A percentile compares a stretch with the other conserved stretches of the same genome.
phyloP scores from a whole-genome alignment of 768 basidiomycete genomes.

The Mycena vulgaris region DNA sequence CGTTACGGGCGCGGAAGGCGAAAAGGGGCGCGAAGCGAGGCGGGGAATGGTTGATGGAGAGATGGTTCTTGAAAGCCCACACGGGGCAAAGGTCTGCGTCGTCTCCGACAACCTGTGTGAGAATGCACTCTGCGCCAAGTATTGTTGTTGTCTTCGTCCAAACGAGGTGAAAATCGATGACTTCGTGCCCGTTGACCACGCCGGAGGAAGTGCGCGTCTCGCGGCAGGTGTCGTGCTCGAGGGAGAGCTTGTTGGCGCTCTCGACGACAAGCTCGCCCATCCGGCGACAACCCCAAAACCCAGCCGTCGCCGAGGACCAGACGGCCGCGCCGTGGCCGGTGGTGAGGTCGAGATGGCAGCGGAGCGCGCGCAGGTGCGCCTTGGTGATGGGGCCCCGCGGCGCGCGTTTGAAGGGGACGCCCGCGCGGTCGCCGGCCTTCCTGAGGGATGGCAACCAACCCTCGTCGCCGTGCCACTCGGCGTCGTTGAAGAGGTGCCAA shows the following conservation, averaged over 20 bases:
- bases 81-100: neutral
- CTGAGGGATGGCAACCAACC: no score
- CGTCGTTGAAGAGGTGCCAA: slow-evolving; percentile 21
- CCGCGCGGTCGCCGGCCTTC: no score
- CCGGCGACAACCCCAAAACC: no score
- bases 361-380: slow-evolving; percentile 14
- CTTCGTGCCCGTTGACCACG: neutral
- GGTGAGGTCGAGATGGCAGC: neutral
- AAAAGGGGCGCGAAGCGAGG: neutral
- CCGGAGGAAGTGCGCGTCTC: neutral
- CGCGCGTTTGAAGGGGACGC: no score
- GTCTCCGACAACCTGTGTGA: no score
- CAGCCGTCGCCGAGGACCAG: neutral
- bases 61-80: slow-evolving; percentile 5
- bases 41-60: neutral
- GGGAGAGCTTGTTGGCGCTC: neutral
- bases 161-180: neutral
- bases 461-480: no score
- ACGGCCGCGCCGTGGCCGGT: neutral
- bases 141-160: no score
- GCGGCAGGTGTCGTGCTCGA: neutral
- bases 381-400: no score
- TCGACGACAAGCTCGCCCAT: neutral
- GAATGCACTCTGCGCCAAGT: no score
- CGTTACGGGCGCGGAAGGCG: neutral